Conservation (phyloP, 495 filamentous ascomycete genomes). For the Talaromyces thailandensis region DNA sequence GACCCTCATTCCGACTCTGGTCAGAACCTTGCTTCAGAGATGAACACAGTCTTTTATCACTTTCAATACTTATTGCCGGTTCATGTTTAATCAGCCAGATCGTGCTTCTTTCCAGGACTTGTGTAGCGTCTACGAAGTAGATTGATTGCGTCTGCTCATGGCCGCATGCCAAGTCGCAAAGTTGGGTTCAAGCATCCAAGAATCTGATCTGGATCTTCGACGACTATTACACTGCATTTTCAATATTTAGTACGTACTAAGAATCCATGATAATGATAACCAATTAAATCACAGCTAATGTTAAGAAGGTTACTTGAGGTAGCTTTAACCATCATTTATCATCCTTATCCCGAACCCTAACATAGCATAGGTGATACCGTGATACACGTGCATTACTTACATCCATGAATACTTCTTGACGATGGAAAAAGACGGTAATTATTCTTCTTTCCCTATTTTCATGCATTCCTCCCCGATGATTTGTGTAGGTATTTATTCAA, state of each 20-base stretch:
- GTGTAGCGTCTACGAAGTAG: neutral
- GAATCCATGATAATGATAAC: neutral
- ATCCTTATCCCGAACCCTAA: neutral
- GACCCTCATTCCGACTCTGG: neutral
- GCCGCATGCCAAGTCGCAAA: neutral
- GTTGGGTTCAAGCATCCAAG: neutral
- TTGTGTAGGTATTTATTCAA: too few species aligned
- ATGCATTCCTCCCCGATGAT: constrained; percentile 1
- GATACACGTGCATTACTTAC: neutral
- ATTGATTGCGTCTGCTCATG: neutral
- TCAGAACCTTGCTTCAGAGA: neutral
- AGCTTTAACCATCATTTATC: neutral
- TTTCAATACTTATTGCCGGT: neutral
- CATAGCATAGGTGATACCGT: neutral
- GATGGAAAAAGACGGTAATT: neutral
- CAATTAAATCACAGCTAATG: neutral
- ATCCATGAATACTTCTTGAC: neutral
- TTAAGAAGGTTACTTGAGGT: neutral
- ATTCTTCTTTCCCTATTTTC: neutral
- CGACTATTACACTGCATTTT: neutral
- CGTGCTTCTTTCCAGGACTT: neutral
- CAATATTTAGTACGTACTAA: neutral
- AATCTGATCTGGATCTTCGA: neutral
- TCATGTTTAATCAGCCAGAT: neutral
- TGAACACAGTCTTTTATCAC: neutral